Conservation (phyloP, 306 rosid species). For the Acacia acuminata region DNA sequence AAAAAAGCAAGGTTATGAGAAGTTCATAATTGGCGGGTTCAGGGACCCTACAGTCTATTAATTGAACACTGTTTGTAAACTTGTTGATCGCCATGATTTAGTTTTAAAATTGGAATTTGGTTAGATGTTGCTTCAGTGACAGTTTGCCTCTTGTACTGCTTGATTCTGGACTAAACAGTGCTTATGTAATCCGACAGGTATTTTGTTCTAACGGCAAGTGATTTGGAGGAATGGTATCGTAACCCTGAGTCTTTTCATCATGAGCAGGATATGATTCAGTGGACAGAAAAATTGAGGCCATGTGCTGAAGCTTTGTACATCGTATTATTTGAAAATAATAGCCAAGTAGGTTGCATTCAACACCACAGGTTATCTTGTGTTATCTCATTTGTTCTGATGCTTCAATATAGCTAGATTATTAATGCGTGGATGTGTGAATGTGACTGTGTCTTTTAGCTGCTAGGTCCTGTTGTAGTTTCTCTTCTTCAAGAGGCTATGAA, state of each 20-base stretch:
- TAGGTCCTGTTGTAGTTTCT: slow-evolving; percentile 93
- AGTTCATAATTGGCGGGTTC: not conserved
- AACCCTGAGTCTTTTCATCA: slow-evolving; percentile 93
- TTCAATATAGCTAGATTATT: slow-evolving; percentile 28
- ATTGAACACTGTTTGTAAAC: slow-evolving; percentile 1
- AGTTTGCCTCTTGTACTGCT: slow-evolving; percentile 9
- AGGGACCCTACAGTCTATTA: not conserved
- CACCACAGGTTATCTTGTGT: slow-evolving; percentile 24
- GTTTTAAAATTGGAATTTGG: slow-evolving; percentile 16
- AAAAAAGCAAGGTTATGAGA: not conserved
- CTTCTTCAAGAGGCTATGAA: slow-evolving; percentile 91
- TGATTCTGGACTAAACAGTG: slow-evolving; percentile 27
- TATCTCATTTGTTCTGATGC: slow-evolving; percentile 23
- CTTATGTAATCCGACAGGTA: slow-evolving; percentile 60
- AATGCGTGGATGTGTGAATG: slow-evolving; percentile 28
- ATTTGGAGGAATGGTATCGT: slow-evolving; percentile 91
- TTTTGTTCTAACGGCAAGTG: slow-evolving; percentile 80
- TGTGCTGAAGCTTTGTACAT: slow-evolving; percentile 96
- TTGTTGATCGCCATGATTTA: slow-evolving; percentile 4
- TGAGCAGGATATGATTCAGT: slow-evolving; percentile 98
- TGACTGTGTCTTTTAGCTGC: slow-evolving; percentile 59
- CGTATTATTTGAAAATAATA: slow-evolving; percentile 87
- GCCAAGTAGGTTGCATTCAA: slow-evolving; percentile 67
- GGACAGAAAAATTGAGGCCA: slow-evolving; percentile 97
- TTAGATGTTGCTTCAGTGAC: not conserved